A percentile compares a stretch with the other conserved stretches of the same genome.
Evolutionary conservation across 1,284 basidiomycete species (phyloP).

Genomic region (Leccinum olivaceoglutinosum): DNA sequence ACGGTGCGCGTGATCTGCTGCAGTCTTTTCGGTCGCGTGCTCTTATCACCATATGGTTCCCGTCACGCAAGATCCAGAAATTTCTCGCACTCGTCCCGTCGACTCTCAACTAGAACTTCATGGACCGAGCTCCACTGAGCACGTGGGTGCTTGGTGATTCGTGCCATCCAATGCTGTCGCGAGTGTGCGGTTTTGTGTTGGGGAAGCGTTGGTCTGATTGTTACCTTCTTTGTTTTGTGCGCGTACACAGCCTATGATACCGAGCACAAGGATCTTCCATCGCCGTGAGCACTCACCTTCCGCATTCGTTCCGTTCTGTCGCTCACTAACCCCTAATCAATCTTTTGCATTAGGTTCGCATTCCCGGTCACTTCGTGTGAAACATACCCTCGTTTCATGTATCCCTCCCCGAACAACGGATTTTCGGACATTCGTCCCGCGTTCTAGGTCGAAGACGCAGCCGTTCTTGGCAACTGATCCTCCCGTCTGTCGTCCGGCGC

Average conservation of each 20-base stretch:
- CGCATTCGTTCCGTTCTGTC: not conserved
- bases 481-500: constrained; percentile 37
- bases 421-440: not conserved
- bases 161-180: constrained; percentile 61
- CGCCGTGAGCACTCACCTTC: constrained; percentile 38
- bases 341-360: not conserved
- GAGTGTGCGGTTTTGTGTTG: constrained; percentile 15
- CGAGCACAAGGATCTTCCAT: constrained; percentile 66
- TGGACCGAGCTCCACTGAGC: constrained; percentile 41
- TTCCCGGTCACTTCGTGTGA: not conserved
- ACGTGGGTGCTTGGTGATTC: constrained; percentile 56
- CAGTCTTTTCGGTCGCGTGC: not conserved
- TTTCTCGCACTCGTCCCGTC: constrained; percentile 42
- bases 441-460: constrained; percentile 54
- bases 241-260: constrained; percentile 43
- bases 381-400: not conserved
- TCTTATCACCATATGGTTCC: constrained; percentile 13
- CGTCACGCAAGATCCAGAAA: constrained; percentile 37
- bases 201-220: not conserved
- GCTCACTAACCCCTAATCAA: not conserved
- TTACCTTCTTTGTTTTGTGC: not conserved
- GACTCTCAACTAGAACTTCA: constrained; percentile 46
- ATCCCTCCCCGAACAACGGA: not conserved
- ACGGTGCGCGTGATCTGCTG: constrained; percentile 28
- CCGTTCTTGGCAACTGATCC: constrained; percentile 55